Evolutionary conservation across 1,139 yeast species (phyloP), one percentile per base, ranked within the genome.

Genomic region (Blastobotrys persicus): DNA sequence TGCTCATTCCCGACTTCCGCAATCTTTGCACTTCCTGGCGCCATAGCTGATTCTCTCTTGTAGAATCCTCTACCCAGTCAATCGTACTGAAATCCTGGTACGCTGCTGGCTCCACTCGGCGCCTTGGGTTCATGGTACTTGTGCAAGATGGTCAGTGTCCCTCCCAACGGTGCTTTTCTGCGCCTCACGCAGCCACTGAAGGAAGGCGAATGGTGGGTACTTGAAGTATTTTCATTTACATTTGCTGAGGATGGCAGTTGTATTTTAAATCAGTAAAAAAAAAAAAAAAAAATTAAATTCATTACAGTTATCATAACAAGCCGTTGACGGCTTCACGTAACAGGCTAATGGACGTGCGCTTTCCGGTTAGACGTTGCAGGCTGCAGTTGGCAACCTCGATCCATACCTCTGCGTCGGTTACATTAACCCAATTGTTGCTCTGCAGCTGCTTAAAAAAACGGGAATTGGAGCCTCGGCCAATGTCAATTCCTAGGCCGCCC

Each of bases 1-100:
- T 47, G 23, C 44, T 32, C 11, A 55, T 49, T 35, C 57, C 45
- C 45, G 51, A 52, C 50, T 50, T 39, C 45, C 52, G 53, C 52
- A 57, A 52, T 14, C 61, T 56, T 34, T 64, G 61, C 2, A 48
- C 35, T 16, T 45, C 46, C 31, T 42, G 43, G 47, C 66, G 69
- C 55, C 60, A 73, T 51, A 61, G 58, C 46, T 58, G 61, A 60
- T 84, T 86, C 55, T 81, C 88, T 16, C 71, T 69, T 19, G 80
- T 70, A 26, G 81, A 83, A 61, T 91, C 98, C 47, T 83, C 83
- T 12, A 88, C 80, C 95, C 96, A 88, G 66, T 92, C 98, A 12
- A 85, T 76, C 4, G 94, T 86, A 37, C 41, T 37, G n/a, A 37
- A 37, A 19, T 37, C 19, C 28, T 37, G 41, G 19, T 37, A 37